phyloP scores from a whole-genome alignment of 2,329 filamentous ascomycete genomes.

The Stemphylium vesicarium region DNA sequence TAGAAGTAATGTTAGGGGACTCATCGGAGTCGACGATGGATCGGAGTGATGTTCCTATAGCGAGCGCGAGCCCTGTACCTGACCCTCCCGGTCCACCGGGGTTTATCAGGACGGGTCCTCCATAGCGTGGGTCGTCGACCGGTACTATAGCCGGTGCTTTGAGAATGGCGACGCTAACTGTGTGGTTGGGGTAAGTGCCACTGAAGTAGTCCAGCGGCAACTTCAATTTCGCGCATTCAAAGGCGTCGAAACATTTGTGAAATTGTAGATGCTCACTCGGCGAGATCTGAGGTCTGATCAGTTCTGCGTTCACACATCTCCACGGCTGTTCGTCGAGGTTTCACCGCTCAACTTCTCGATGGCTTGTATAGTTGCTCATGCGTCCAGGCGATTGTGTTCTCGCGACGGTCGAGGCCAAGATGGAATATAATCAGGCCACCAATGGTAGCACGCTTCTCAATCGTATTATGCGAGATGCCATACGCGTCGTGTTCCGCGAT shows the following conservation, averaged over 20 bases:
- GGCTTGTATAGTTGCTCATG: background rate
- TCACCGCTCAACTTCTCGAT: background rate
- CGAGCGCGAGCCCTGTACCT: conserved; percentile 43
- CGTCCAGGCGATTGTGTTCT: background rate
- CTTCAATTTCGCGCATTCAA: conserved; percentile 46
- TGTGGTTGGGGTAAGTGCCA: conserved; percentile 36
- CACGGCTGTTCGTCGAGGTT: background rate
- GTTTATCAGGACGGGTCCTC: conserved; percentile 52
- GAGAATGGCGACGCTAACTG: conserved; percentile 40
- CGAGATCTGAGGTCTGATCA: conserved; percentile 32
- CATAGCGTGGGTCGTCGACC: conserved; percentile 48
- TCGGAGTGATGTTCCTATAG: conserved; percentile 32
- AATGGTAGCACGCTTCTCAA: background rate
- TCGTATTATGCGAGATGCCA: background rate
- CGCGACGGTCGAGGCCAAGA: background rate
- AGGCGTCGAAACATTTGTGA: conserved; percentile 37
- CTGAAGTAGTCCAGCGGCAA: conserved; percentile 49
- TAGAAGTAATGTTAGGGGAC: conserved; percentile 10
- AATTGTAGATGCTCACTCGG: conserved; percentile 37
- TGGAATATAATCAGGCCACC: background rate
- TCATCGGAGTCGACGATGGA: conserved; percentile 36
- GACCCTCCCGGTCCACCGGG: conserved; percentile 55
- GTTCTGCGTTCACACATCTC: background rate
- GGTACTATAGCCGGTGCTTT: conserved; percentile 44
- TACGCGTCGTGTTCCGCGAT: background rate